Percentiles rank a stretch among this genome's conserved stretches.
Evolutionary conservation across 176 grass and related monocot genomes (phyloP).

Genomic region (Eleusine indica): DNA sequence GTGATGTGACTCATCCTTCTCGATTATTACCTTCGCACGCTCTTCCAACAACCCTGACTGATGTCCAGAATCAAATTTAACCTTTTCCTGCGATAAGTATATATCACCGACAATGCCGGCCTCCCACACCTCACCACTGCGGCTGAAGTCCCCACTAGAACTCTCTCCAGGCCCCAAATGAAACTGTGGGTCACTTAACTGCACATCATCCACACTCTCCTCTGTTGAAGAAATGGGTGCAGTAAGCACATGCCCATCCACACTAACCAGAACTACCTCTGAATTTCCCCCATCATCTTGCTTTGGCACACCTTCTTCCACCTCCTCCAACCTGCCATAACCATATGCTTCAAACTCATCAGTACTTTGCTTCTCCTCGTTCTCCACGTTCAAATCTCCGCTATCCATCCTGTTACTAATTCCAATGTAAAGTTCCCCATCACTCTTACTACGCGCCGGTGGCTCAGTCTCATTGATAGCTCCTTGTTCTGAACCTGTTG

Average conservation of each 20-base stretch:
- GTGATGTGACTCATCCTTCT: slow-evolving; percentile 33
- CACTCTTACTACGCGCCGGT: slow-evolving; percentile 56
- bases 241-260: slow-evolving; percentile 92
- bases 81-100: slow-evolving; percentile 49
- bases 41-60: slow-evolving; percentile 23
- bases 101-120: slow-evolving; percentile 67
- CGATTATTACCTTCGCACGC: slow-evolving; percentile 18
- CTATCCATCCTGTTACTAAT: slow-evolving; percentile 25
- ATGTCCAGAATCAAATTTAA: slow-evolving; percentile 43
- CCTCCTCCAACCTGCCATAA: slow-evolving; percentile 73
- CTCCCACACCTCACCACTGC: slow-evolving; percentile 78
- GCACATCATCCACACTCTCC: slow-evolving; percentile 59
- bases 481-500: slow-evolving; percentile 37
- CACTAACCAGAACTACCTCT: slow-evolving; percentile 90
- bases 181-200: slow-evolving; percentile 81
- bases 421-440: slow-evolving; percentile 49
- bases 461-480: slow-evolving; percentile 36
- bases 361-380: slow-evolving; percentile 31
- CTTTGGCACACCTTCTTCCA: slow-evolving; percentile 52
- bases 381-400: slow-evolving; percentile 44
- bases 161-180: slow-evolving; percentile 91
- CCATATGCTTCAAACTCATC: slow-evolving; percentile 58
- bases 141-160: slow-evolving; percentile 68
- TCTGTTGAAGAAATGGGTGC: slow-evolving; percentile 82
- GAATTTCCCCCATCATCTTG: slow-evolving; percentile 62